These are phyloP conservation scores for Paramecium primaurelia DNA, from an alignment of 73 alveolate species.

Conservation along the genomic window DNA sequence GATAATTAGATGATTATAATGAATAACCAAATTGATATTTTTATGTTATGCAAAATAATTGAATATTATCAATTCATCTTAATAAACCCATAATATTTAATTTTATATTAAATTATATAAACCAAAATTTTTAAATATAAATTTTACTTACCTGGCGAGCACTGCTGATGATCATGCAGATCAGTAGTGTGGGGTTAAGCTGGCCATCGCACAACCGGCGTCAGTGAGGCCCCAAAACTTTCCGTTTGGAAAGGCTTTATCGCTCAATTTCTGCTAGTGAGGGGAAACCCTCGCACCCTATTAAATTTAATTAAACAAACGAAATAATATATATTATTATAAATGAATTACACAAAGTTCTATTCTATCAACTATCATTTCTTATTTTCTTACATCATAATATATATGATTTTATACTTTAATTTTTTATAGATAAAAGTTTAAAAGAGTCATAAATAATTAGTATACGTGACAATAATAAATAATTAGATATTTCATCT, in stretches of 20 bases:
- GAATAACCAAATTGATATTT: not conserved
- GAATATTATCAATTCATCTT: not conserved
- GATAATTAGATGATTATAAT: not conserved
- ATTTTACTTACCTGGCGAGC: constrained; percentile 56
- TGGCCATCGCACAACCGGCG: constrained; percentile 58
- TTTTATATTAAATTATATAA: not conserved
- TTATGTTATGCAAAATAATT: not conserved
- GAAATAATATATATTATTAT: not conserved
- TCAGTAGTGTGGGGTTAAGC: constrained; percentile 54
- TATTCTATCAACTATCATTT: not conserved
- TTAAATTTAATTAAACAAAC: not conserved
- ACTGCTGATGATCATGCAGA: constrained; percentile 46
- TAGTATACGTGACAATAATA: not conserved
- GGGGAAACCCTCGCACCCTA: constrained; percentile 58
- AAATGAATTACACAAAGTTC: not conserved
- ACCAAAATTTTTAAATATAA: not conserved
- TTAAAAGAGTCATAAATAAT: no score
- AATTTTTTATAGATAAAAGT: not conserved
- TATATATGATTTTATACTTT: no score
- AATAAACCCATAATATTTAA: constrained; percentile 19
- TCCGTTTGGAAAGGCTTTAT: constrained; percentile 59
- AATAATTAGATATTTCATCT: not conserved
- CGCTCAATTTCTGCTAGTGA: constrained; percentile 60
- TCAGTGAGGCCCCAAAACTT: constrained; percentile 56
- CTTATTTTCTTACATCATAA: not conserved